Conservation (phyloP, 2,329 filamentous ascomycete genomes). For the Alternaria solani region DNA sequence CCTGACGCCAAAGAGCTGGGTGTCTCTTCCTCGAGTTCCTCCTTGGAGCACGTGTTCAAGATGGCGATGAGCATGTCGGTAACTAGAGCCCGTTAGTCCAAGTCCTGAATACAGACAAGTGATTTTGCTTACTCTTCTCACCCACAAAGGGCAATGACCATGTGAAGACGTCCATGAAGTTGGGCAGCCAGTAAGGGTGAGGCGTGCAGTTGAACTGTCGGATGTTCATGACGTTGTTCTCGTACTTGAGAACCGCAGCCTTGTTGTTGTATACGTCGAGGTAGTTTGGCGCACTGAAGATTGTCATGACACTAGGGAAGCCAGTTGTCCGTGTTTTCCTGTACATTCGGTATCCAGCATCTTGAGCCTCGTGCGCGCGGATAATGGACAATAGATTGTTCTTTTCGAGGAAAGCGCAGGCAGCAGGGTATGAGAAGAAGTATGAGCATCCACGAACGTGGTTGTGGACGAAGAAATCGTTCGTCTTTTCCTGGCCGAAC, state of each 20-base stretch:
- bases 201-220: constrained; percentile 99
- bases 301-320: constrained; percentile 99
- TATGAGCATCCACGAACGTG: constrained; percentile 98
- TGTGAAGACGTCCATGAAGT: constrained; percentile 99
- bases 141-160: constrained; percentile 99
- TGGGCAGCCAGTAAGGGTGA: constrained; percentile 98
- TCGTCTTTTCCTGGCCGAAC: constrained; percentile 98
- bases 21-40: constrained; percentile 88
- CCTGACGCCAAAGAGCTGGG: constrained; percentile 75
- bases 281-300: constrained; percentile 98
- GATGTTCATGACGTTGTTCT: constrained; percentile 99
- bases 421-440: constrained; percentile 98
- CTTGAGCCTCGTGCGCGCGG: constrained; percentile 96
- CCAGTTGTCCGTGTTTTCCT: constrained; percentile 97
- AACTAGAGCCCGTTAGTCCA: constrained; percentile 55
- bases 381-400: constrained; percentile 98
- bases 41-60: constrained; percentile 98
- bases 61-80: constrained; percentile 99
- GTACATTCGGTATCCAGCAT: constrained; percentile 99
- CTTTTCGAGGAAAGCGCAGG: constrained; percentile 97
- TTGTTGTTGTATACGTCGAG: constrained; percentile 99
- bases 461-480: constrained; percentile 97
- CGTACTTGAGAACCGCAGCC: constrained; percentile 97
- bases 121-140: constrained; percentile 71
- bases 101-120: background rate